Evolutionary conservation across 2,329 filamentous ascomycete species (phyloP), one percentile per base, ranked within the genome.

Genomic region (Hymenoscyphus scutula): DNA sequence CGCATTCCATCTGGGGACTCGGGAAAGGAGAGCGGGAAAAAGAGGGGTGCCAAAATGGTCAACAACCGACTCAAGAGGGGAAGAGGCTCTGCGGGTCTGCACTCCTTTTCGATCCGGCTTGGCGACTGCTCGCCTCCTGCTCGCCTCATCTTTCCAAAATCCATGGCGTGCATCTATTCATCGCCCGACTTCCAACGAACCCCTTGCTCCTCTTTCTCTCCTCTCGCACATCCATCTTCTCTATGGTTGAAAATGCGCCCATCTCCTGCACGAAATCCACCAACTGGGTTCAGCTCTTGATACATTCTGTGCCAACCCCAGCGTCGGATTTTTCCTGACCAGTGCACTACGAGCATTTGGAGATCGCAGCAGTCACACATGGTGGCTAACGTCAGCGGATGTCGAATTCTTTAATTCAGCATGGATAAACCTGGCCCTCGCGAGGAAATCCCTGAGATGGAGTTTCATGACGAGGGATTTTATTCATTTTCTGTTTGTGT

Each of bases 41-140:
- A 23, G 45, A 5, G 10, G 45, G 19, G 45, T 25, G 15, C 34
- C 27, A 13, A 41, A 41, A 8, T 45, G 30, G 1, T 4, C 34
- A 13, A 37, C 13, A 25, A 25, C 13, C 25, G 45, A 25, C n/a
- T n/a, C n/a, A n/a, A n/a, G 53, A 27, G 53, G 45, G 53, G 27
- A 10, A 57, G 55, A 57, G 55, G 55, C 55, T 57, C 55, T 57
- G 55, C 55, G 55, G 55, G 55, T 34, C 55, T 55, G 53, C 53
- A 55, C 19, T 23, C 23, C 10, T 23, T 51, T 23, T 13, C 19
- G 19, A 51, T 25, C 45, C 45, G 45, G 23, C 45, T 51, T 51
- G 45, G 45, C 45, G 23, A 51, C 45, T 51, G 19, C 45, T 51
- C 45, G 45, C 5, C 45, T 51, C 45, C 45, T 51, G 19, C 45